Evolutionary conservation across 495 filamentous ascomycete species (phyloP).

Genomic region (Tuber magnatum): DNA sequence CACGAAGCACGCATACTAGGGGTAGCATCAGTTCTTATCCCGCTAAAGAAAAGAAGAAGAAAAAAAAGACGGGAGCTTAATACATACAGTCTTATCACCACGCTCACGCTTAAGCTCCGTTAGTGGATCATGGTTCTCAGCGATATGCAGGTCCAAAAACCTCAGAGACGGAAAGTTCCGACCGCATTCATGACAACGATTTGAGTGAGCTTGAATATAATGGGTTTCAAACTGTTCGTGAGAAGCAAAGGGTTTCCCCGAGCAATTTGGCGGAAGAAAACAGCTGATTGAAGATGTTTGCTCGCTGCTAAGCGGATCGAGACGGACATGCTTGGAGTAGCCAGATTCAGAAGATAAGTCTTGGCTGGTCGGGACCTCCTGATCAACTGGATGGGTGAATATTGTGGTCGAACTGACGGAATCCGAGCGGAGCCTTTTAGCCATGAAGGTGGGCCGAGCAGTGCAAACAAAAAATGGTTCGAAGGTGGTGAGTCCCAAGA

Average conservation of each 20-base stretch:
- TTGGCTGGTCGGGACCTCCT: constrained; percentile 17
- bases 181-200: constrained; percentile 57
- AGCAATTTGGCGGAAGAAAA: constrained; percentile 29
- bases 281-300: constrained; percentile 28
- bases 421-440: constrained; percentile 32
- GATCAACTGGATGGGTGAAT: constrained; percentile 15
- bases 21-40: constrained; percentile 11
- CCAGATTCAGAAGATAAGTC: constrained; percentile 23
- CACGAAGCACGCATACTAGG: constrained; percentile 81
- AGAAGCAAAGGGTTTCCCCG: constrained; percentile 52
- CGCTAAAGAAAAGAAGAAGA: too few species aligned
- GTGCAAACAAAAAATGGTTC: background rate
- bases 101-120: constrained; percentile 60
- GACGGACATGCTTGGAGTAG: constrained; percentile 26
- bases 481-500: background rate
- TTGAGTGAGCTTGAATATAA: constrained; percentile 70
- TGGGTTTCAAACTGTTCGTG: constrained; percentile 84
- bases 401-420: constrained; percentile 21
- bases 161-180: constrained; percentile 45
- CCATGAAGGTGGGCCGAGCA: background rate
- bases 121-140: constrained; percentile 84
- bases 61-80: background rate
- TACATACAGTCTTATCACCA: constrained; percentile 80
- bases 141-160: constrained; percentile 76
- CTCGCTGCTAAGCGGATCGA: background rate